A percentile compares a stretch with the other conserved stretches of the same genome.
phyloP scores from a whole-genome alignment of 179 eudicot genomes.

The Beta lomatogona region DNA sequence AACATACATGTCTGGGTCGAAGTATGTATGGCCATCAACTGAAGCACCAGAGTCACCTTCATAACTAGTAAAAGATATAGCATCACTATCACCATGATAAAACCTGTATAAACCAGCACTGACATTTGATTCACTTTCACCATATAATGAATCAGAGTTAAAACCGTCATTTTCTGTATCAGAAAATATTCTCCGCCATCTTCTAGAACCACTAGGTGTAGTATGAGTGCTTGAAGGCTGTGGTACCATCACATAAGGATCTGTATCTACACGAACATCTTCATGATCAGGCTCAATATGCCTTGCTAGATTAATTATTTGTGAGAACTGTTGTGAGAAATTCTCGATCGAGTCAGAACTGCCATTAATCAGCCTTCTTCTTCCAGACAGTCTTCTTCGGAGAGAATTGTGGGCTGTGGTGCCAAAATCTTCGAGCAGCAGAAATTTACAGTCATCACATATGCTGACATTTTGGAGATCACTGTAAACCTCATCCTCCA shows the following conservation, averaged over 20 bases:
- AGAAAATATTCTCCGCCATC: slow-evolving; percentile 66
- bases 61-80: slow-evolving; percentile 56
- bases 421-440: slow-evolving; percentile 68
- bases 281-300: slow-evolving; percentile 55
- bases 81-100: slow-evolving; percentile 63
- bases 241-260: slow-evolving; percentile 34
- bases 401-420: slow-evolving; percentile 40
- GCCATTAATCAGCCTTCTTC: slow-evolving; percentile 40
- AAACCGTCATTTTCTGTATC: slow-evolving; percentile 86
- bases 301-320: slow-evolving; percentile 63
- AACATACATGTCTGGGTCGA: slow-evolving; percentile 42
- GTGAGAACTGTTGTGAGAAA: slow-evolving; percentile 71
- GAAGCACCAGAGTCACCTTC: slow-evolving; percentile 80
- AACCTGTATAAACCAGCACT: slow-evolving; percentile 59
- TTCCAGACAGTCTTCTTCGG: slow-evolving; percentile 43
- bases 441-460: slow-evolving; percentile 83
- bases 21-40: slow-evolving; percentile 54
- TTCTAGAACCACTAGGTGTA: slow-evolving; percentile 64
- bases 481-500: slow-evolving; percentile 40
- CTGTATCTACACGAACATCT: slow-evolving; percentile 39
- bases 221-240: slow-evolving; percentile 50
- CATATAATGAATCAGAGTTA: slow-evolving; percentile 55
- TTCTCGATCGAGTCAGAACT: slow-evolving; percentile 67
- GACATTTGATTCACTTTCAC: slow-evolving; percentile 70
- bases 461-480: slow-evolving; percentile 43